A percentile compares a stretch with the other conserved stretches of the same genome.
Evolutionary conservation across 306 rosid genomes (phyloP).

Genomic region (Glycine soja): DNA sequence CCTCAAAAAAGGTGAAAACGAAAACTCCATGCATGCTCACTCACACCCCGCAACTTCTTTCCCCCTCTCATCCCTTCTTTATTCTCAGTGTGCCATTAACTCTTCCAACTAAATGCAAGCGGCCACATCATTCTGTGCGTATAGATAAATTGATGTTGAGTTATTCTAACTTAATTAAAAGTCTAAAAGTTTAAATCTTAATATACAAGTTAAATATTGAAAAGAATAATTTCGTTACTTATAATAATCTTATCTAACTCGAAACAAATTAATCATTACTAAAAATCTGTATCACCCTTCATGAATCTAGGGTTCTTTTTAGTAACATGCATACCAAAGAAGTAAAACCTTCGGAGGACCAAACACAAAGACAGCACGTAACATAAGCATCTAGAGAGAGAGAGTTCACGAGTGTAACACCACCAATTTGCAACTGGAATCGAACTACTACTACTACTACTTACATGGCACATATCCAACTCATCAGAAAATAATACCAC

Average conservation of each 20-base stretch:
- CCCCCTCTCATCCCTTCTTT: too few relatives aligned
- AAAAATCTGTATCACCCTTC: background rate
- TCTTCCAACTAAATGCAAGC: background rate
- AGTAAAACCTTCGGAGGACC: background rate
- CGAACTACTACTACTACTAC: background rate
- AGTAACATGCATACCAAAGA: background rate
- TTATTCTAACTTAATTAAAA: too few relatives aligned
- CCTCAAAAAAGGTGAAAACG: background rate
- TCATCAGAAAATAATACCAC: background rate
- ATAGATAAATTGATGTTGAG: too few relatives aligned
- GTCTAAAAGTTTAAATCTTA: too few relatives aligned
- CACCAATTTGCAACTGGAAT: slow-evolving; percentile 12
- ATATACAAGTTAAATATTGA: too few relatives aligned
- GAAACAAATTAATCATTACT: too few relatives aligned
- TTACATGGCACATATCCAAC: background rate
- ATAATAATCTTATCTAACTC: too few relatives aligned
- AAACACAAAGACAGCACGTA: background rate
- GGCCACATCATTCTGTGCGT: too few relatives aligned
- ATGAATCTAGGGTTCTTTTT: background rate
- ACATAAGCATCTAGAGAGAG: background rate
- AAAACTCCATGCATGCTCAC: background rate
- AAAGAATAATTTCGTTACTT: too few relatives aligned
- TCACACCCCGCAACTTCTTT: too few relatives aligned
- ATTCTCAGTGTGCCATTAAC: background rate
- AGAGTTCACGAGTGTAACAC: slow-evolving; percentile 26